Base-by-base conservation (phyloP, 2,329 filamentous ascomycete species). In the Colletotrichum australisinense region DNA sequence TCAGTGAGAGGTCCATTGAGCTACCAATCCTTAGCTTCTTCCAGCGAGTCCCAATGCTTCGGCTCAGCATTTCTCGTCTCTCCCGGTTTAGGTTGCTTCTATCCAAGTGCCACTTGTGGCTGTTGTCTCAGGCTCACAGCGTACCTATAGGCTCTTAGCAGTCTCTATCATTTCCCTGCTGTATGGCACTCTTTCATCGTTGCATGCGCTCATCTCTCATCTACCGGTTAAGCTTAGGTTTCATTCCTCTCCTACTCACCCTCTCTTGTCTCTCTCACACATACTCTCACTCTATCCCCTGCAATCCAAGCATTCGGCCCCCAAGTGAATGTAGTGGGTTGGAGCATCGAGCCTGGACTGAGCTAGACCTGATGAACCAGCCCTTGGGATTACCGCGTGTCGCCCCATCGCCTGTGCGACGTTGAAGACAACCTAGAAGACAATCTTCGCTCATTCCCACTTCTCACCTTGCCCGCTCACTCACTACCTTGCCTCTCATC, bases 331-430 rank as follows among this genome's bases (percentile, higher is more conserved):
- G 57, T 58, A n/a, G 67, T 67, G 71, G 67, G 57, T 42, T 69
- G 53, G 66, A 56, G 19, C 24, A 69, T 64, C 58, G 69, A 32
- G 69, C 32, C 72, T 72, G 62, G 57, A 35, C 63, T 49, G 52
- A 32, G 55, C 72, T 56, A 67, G 63, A 42, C 52, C 58, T 67
- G 49, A 55, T 52, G 38, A 59, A 58, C 57, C 24, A 52, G 28
- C 46, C 63, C 52, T 28, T 52, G 56, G 69, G 30, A 72, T 57
- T 68, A 42, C 63, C 30, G 58, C 53, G 67, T 59, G 63, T 72
- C 67, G 71, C 73, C 73, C 73, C 73, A 74, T 75, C 63, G 58
- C 66, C 55, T 75, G 71, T 75, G 71, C 67, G 73, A 75, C 73
- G 73, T 75, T 74, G 73, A 64, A 57, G 63, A 74, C 38, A 42